Evolutionary conservation across 106 monocot species (phyloP).

Genomic region (Apostasia ramifera): DNA sequence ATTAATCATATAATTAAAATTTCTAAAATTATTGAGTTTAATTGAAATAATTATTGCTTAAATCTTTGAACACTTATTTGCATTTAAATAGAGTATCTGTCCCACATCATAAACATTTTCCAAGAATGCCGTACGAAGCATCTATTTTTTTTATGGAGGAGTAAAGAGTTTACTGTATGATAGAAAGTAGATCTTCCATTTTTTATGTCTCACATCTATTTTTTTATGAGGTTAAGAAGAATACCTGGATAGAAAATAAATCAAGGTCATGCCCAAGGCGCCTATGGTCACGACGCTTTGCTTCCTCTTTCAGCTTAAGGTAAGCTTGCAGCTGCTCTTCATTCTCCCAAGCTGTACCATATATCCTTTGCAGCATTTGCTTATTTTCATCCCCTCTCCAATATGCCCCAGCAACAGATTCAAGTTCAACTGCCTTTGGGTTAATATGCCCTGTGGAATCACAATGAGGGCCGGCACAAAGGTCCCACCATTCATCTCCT

Average conservation of each 20-base stretch:
- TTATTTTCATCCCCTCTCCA: constrained; percentile 95
- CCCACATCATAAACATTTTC: no score
- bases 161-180: no score
- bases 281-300: constrained; percentile 93
- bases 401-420: constrained; percentile 96
- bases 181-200: no score
- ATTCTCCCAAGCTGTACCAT: constrained; percentile 96
- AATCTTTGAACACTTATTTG: no score
- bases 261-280: constrained; percentile 94
- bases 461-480: constrained; percentile 98
- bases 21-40: no score
- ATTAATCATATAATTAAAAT: no score
- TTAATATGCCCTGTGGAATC: constrained; percentile 81
- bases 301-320: constrained; percentile 84
- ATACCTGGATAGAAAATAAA: constrained; percentile 94
- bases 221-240: neutral
- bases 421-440: constrained; percentile 83
- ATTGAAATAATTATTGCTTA: no score
- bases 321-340: constrained; percentile 89
- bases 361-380: constrained; percentile 88
- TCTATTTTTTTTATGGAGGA: no score
- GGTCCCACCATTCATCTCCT: constrained; percentile 99
- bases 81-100: no score
- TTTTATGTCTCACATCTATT: no score
- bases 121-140: no score